A percentile compares a stretch with the other conserved stretches of the same genome.
Evolutionary conservation across 2,329 filamentous ascomycete species (phyloP).

Genomic region (Beauveria sp.): DNA sequence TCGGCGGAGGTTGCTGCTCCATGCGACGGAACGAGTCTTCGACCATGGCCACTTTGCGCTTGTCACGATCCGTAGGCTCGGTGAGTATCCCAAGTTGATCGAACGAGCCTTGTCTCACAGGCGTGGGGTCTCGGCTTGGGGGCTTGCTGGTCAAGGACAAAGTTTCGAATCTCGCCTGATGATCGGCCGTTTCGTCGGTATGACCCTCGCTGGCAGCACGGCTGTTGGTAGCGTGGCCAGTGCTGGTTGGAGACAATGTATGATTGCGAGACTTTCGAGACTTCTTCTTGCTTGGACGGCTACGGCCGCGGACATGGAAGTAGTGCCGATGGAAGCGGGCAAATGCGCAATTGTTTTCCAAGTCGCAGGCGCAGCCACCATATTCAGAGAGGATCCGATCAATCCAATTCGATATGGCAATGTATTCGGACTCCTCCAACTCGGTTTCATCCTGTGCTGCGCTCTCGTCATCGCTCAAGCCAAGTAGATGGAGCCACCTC

Average conservation of each 20-base stretch:
- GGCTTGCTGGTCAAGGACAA: conserved; percentile 55
- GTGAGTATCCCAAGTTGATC: conserved; percentile 54
- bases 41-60: conserved; percentile 58
- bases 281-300: conserved; percentile 40
- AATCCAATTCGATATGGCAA: conserved; percentile 55
- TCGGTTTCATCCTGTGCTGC: conserved; percentile 42
- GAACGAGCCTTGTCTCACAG: conserved; percentile 50
- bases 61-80: conserved; percentile 58
- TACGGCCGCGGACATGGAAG: conserved; percentile 35
- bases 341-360: conserved; percentile 56
- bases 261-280: conserved; percentile 46
- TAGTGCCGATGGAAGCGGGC: conserved; percentile 55
- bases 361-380: conserved; percentile 69
- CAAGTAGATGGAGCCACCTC: conserved; percentile 51
- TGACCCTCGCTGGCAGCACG: conserved; percentile 57
- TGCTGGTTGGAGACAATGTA: conserved; percentile 54
- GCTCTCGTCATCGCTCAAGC: conserved; percentile 52
- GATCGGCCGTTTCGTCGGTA: conserved; percentile 45
- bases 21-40: conserved; percentile 57
- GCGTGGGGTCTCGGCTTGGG: conserved; percentile 58
- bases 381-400: conserved; percentile 66
- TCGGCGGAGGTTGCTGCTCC: conserved; percentile 47
- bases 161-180: conserved; percentile 39
- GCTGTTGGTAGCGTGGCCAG: conserved; percentile 54
- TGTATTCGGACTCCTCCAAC: conserved; percentile 53